Evolutionary conservation across 1,284 basidiomycete genomes (phyloP), one percentile per base, ranked within the genome.

Genomic region (Ustilago loliicola): DNA sequence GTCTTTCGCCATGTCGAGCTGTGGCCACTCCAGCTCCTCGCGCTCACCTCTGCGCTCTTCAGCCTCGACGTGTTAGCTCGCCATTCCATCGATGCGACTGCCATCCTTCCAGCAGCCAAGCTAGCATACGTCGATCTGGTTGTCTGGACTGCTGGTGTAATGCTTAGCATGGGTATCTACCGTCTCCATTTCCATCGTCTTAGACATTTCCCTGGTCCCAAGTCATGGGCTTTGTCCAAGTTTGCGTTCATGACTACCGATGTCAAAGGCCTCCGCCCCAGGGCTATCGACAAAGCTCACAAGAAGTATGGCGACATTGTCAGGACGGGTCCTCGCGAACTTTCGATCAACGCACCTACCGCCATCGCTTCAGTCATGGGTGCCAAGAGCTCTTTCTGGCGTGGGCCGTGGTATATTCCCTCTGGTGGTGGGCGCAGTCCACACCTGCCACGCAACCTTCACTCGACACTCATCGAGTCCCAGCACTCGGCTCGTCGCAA

Each of bases 131-230:
- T 58, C 21, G 66, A 68, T 30, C 40, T 68, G 2, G 29, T 51
- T 11, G 13, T 59, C 4, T 61, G 25, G 9, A 58, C 40, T 10
- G 10, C 21, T 7, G 57, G 59, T 7, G 40, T 79, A 9, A 32
- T 67, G 38, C 2, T 34, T 11, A 72, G 63, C 50, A 80, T 80
- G 45, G 48, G 50, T 17, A 32, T 68, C 27, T 80, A 80, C 42
- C 59, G 78, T 10, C 47, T 71, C 27, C 61, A 64, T 55, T 68
- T 80, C 52, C 78, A 80, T 30, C 71, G 72, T 1, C 56, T 79
- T 2, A 13, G 69, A 13, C 45, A 47, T 9, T 65, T 79, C 21
- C 76, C 76, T 0, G 78, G 78, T 9, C 77, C 78, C 1, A 56
- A 30, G n/a, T 63, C 38, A 13, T 58, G 66, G 63, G 53, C 52